Evolutionary conservation across 164 flowering plant genomes (phyloP).

Genomic region (Liriodendron chinense): DNA sequence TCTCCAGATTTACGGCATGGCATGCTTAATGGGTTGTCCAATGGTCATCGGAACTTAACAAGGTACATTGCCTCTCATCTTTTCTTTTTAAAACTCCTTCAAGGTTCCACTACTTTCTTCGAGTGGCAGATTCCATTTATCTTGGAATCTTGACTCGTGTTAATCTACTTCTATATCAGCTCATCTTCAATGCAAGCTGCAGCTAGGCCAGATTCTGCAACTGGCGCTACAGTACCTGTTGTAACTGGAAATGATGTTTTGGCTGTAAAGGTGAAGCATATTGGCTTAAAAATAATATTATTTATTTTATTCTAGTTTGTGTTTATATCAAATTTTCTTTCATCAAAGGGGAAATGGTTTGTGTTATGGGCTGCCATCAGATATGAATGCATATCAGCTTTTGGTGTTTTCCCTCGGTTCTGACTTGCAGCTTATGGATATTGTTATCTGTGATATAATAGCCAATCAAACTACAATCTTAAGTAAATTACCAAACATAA

Average conservation of each 20-base stretch:
- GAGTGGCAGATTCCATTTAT: neutral
- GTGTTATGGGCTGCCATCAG: no score
- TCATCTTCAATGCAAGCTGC: conserved; percentile 29
- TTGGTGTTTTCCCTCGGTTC: no score
- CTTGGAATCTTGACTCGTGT: neutral
- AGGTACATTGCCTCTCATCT: conserved; percentile 27
- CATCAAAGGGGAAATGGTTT: no score
- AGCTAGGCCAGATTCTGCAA: conserved; percentile 35
- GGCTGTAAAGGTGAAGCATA: conserved; percentile 35
- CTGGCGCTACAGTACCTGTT: conserved; percentile 15
- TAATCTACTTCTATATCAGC: conserved; percentile 24
- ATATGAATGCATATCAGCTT: no score
- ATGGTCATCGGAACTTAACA: conserved; percentile 11
- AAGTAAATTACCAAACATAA: no score
- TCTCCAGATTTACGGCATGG: conserved; percentile 39
- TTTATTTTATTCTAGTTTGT: neutral
- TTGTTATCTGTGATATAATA: no score
- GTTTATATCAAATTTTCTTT: neutral
- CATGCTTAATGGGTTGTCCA: conserved; percentile 22
- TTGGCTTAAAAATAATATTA: neutral
- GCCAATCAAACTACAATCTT: no score
- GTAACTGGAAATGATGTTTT: conserved; percentile 16
- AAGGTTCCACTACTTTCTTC: neutral
- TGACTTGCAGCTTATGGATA: no score
- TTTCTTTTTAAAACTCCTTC: neutral